Conservation (phyloP, 768 basidiomycete genomes). For the Rhodotorula kratochvilovae region DNA sequence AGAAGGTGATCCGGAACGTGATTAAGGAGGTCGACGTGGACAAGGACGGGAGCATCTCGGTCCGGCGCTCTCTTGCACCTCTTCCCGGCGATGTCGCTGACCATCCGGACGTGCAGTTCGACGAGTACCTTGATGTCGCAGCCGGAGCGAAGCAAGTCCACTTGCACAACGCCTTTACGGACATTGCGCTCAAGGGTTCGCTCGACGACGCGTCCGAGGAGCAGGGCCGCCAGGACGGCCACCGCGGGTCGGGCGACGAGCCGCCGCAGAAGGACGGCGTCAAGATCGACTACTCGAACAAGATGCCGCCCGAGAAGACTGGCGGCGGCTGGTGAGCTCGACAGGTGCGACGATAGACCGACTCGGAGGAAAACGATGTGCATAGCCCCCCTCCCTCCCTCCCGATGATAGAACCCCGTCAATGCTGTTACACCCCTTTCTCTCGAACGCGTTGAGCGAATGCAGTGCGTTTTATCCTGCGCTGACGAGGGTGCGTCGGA, state of each 20-base stretch:
- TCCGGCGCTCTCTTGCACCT: too few relatives aligned
- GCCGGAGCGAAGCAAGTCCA: slow-evolving; percentile 49
- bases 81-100: neutral
- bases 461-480: too few relatives aligned
- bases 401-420: too few relatives aligned
- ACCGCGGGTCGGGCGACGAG: neutral
- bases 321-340: slow-evolving; percentile 13
- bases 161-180: slow-evolving; percentile 30
- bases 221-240: neutral
- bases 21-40: slow-evolving; percentile 49
- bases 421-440: too few relatives aligned
- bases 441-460: too few relatives aligned
- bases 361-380: too few relatives aligned
- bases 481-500: too few relatives aligned
- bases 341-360: too few relatives aligned
- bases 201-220: neutral
- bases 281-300: slow-evolving; percentile 23
- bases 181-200: slow-evolving; percentile 9
- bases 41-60: slow-evolving; percentile 54
- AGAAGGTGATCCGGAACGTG: slow-evolving; percentile 46
- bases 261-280: slow-evolving; percentile 9
- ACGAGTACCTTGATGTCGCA: slow-evolving; percentile 57
- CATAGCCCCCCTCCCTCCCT: too few relatives aligned
- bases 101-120: slow-evolving; percentile 52
- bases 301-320: slow-evolving; percentile 13